phyloP scores from a whole-genome alignment of 208 protist genomes.

The Wallacemonas rigidus region DNA sequence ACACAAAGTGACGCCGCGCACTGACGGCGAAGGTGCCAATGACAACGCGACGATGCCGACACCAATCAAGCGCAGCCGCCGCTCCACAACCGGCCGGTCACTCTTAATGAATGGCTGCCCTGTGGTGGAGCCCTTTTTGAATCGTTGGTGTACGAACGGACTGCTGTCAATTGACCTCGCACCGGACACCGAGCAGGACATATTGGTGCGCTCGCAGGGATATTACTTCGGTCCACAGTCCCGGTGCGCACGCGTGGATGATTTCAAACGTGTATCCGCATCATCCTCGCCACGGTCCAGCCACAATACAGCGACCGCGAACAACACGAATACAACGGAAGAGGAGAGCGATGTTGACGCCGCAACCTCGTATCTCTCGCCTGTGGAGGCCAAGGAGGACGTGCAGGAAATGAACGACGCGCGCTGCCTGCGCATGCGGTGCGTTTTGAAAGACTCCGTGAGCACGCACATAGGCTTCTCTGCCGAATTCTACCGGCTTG shows the following conservation, averaged over 20 bases:
- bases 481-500: slow-evolving; percentile 16
- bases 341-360: background rate
- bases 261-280: background rate
- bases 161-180: slow-evolving; percentile 9
- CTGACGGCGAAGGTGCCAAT: background rate
- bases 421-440: slow-evolving; percentile 31
- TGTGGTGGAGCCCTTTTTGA: slow-evolving; percentile 38
- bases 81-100: background rate
- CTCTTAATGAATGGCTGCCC: slow-evolving; percentile 56
- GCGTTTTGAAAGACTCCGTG: slow-evolving; percentile 6
- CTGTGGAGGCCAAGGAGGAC: background rate
- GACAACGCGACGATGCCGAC: background rate
- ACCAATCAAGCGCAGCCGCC: background rate
- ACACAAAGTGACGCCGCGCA: background rate
- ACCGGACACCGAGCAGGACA: slow-evolving; percentile 10
- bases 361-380: background rate
- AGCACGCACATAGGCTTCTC: background rate
- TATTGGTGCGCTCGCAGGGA: slow-evolving; percentile 16
- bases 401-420: slow-evolving; percentile 10
- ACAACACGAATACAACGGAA: background rate
- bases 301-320: background rate
- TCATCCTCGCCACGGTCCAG: background rate
- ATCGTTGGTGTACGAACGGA: slow-evolving; percentile 28
- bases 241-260: slow-evolving; percentile 27
- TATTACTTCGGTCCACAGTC: slow-evolving; percentile 47